Evolutionary conservation across 768 basidiomycete genomes (phyloP).

Genomic region (Vararia minispora): DNA sequence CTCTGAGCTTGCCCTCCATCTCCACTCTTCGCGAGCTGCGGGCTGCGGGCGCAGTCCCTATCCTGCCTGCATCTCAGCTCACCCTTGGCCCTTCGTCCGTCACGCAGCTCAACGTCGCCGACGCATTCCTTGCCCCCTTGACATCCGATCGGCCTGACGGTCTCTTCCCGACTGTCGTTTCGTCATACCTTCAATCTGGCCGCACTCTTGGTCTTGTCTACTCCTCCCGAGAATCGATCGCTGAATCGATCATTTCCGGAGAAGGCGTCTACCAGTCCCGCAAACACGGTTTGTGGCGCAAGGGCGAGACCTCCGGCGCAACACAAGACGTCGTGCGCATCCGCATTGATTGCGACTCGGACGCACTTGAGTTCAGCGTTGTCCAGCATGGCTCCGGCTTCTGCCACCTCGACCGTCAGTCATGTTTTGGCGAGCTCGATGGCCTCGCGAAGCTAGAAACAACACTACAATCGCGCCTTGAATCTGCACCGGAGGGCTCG

Average conservation of each 20-base stretch:
- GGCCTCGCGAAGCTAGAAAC: slow-evolving; percentile 76
- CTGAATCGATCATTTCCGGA: slow-evolving; percentile 78
- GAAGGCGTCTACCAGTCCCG: slow-evolving; percentile 95
- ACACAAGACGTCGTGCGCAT: slow-evolving; percentile 82
- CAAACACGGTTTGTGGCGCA: slow-evolving; percentile 92
- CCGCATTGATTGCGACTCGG: slow-evolving; percentile 83
- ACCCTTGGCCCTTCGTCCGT: slow-evolving; percentile 43
- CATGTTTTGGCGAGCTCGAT: slow-evolving; percentile 80
- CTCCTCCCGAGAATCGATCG: slow-evolving; percentile 79
- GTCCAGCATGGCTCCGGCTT: slow-evolving; percentile 86
- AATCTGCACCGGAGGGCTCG: slow-evolving; percentile 76
- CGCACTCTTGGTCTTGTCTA: slow-evolving; percentile 89
- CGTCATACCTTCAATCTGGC: slow-evolving; percentile 53
- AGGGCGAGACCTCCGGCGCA: slow-evolving; percentile 93
- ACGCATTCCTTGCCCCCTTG: slow-evolving; percentile 78
- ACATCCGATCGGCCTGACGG: slow-evolving; percentile 84
- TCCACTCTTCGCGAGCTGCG: slow-evolving; percentile 50
- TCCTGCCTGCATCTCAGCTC: slow-evolving; percentile 64
- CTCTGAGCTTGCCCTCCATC: slow-evolving; percentile 40
- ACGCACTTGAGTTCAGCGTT: slow-evolving; percentile 86
- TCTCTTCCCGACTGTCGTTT: slow-evolving; percentile 87
- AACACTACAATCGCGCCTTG: slow-evolving; percentile 62
- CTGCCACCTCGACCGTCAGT: slow-evolving; percentile 79
- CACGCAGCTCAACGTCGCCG: slow-evolving; percentile 59
- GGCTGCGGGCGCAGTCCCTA: slow-evolving; percentile 48